Evolutionary conservation across 352 stramenopile species (phyloP).

Genomic region (Globisporangium uncinulatum): DNA sequence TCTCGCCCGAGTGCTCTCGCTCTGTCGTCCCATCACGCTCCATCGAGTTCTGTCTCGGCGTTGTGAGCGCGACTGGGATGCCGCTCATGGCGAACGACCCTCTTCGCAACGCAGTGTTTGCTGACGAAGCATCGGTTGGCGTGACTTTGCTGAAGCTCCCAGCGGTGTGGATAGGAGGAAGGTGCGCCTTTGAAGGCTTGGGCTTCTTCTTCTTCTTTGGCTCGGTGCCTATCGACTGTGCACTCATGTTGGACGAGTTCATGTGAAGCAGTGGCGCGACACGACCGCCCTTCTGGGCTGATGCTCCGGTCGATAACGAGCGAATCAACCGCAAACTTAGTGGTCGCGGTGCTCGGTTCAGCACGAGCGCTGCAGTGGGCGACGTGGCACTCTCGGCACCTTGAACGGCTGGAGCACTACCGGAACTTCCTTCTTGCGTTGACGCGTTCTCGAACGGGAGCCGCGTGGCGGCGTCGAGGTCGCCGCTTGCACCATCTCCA

Average conservation of each 20-base stretch:
- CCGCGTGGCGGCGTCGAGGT: not conserved
- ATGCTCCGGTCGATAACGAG: conserved; percentile 1
- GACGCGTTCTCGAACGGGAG: not conserved
- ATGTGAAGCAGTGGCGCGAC: conserved; percentile 4
- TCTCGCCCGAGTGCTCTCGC: not conserved
- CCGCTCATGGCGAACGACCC: not conserved
- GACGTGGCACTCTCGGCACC: not conserved
- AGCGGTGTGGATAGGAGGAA: not conserved
- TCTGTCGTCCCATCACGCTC: not conserved
- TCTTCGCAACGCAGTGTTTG: not conserved
- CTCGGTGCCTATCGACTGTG: too few relatives aligned
- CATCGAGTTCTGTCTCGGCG: not conserved
- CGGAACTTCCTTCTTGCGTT: not conserved
- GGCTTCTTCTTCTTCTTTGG: not conserved
- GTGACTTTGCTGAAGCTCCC: not conserved
- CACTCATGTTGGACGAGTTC: not conserved
- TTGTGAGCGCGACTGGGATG: conserved; percentile 5
- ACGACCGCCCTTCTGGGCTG: conserved; percentile 7
- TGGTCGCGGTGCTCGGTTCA: not conserved
- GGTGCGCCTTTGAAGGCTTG: not conserved
- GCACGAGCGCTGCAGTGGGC: not conserved
- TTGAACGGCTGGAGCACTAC: not conserved
- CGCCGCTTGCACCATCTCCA: too few relatives aligned
- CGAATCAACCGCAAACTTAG: not conserved
- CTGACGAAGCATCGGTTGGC: not conserved